phyloP scores from a whole-genome alignment of 257 asterid species.

The Solanum pimpinellifolium region DNA sequence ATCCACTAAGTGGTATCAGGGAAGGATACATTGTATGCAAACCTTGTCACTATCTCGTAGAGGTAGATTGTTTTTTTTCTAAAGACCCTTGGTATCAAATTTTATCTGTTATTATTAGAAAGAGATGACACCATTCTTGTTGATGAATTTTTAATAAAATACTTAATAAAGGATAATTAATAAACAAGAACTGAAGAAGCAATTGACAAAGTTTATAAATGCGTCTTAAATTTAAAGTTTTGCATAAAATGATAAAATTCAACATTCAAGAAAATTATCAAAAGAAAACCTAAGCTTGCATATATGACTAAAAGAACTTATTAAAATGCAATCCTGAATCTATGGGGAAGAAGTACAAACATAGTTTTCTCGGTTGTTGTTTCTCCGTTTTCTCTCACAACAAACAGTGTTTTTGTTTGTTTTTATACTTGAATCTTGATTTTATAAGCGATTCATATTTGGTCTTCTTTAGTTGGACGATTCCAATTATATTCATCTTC shows the following conservation, averaged over 20 bases:
- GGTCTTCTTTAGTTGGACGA: not conserved
- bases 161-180: not conserved
- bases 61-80: not conserved
- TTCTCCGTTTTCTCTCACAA: not conserved
- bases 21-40: not conserved
- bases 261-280: too few species aligned
- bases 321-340: not conserved
- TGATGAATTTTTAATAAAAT: not conserved
- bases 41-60: not conserved
- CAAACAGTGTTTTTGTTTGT: not conserved
- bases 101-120: not conserved
- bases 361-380: not conserved
- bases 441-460: not conserved
- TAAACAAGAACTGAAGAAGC: too few species aligned
- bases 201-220: too few species aligned
- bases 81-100: not conserved
- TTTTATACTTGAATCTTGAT: not conserved
- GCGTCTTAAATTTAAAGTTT: too few species aligned
- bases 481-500: not conserved
- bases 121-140: not conserved
- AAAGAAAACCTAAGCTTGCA: too few species aligned
- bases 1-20: not conserved
- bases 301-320: too few species aligned
- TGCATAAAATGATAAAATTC: too few species aligned
- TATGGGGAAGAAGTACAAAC: not conserved